Evolutionary conservation across 2,329 filamentous ascomycete genomes (phyloP), one percentile per base, ranked within the genome.

Genomic region (Dothistroma pini): DNA sequence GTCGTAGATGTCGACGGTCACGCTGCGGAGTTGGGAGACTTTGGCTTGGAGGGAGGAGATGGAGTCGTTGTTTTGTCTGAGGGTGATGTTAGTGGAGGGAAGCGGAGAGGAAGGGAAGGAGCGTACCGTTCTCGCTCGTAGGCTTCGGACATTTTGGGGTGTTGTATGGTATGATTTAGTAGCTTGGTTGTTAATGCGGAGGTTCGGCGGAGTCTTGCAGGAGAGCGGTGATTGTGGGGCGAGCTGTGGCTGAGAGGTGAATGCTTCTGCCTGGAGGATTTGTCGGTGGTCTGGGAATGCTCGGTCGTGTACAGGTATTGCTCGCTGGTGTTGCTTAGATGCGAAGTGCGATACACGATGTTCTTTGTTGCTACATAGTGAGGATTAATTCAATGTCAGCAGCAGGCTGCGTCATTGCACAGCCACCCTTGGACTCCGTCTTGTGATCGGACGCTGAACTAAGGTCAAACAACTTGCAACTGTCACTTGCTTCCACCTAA

Each of bases 1-100:
- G 79, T 97, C 93, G 83, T 97, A 97, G 72, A 99, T 99, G 80
- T 99, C 92, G 67, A 97, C 86, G 48, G 95, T 99, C 55, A 99
- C 91, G 76, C 90, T 90, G 72, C 93, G 91, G 65, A 99, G 85
- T 56, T 92, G 91, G 19, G 90, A 90, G 58, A 97, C 93, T 80
- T 99, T 99, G 67, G 86, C 84, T 16, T 90, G 89, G 41, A 99
- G 89, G 75, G 96, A 92, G 72, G 93, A 88, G 59, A 99, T 89
- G 70, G 93, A 92, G 68, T 90, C 87, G 79, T 97, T 96, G 81
- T 99, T 99, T 78, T 99, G 95, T 71, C 85, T 86, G 65, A 22
- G 41, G 29, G 50, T 35, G 54, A 41, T 38, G 53, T 29, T 21
- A 21, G 21, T 21, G 25, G 14, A 31, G 22, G 47, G 34, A 50